These are phyloP conservation scores for Aspergillus melleus DNA, from an alignment of 2,329 filamentous ascomycete species.

Conservation along the genomic window DNA sequence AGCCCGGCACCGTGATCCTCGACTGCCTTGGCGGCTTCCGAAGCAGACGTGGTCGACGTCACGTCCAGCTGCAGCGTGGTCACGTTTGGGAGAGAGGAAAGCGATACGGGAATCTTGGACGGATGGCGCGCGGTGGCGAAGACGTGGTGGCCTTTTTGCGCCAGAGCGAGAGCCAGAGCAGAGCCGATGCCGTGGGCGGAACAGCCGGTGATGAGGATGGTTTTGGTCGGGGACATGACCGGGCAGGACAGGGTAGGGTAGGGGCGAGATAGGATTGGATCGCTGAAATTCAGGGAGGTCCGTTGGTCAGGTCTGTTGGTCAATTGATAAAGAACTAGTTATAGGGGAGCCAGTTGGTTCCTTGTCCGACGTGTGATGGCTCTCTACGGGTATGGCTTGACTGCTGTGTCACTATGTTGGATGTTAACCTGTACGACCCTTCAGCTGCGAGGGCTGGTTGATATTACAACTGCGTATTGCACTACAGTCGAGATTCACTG, in stretches of 20 bases:
- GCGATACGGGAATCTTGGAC: conserved; percentile 27
- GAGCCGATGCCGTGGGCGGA: conserved; percentile 43
- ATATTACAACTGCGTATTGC: not conserved
- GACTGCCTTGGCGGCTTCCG: conserved; percentile 17
- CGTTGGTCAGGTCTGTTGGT: not conserved
- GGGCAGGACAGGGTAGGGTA: not conserved
- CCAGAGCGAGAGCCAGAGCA: conserved; percentile 41
- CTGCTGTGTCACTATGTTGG: not conserved
- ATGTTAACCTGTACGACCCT: not conserved
- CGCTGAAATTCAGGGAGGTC: not conserved
- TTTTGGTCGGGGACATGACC: not conserved
- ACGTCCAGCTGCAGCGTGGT: conserved; percentile 28
- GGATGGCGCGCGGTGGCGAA: conserved; percentile 44
- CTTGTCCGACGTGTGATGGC: not conserved
- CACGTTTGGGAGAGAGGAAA: conserved; percentile 27
- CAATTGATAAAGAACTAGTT: not conserved
- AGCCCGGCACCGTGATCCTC: conserved; percentile 24
- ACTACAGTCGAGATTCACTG: not conserved
- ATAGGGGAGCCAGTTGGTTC: not conserved
- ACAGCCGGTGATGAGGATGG: conserved; percentile 26
- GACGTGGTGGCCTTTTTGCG: conserved; percentile 39
- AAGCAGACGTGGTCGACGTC: conserved; percentile 17
- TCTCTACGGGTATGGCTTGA: not conserved
- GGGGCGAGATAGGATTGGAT: not conserved
- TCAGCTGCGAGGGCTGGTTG: not conserved